These are phyloP conservation scores for Naganishia vishniacii DNA, from an alignment of 768 basidiomycete species.

Conservation along the genomic window DNA sequence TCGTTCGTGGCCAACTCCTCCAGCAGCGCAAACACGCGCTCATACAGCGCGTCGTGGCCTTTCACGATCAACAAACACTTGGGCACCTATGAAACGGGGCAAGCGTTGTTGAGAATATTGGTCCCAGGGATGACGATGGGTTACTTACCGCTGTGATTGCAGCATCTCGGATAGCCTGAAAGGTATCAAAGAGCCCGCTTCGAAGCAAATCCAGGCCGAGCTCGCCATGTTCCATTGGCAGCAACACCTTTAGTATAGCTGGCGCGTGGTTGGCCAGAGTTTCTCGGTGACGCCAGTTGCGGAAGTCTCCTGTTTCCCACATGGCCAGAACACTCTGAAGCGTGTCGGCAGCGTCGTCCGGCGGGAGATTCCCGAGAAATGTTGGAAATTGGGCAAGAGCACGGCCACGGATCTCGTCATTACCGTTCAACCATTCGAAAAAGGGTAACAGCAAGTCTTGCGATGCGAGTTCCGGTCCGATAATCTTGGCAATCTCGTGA, in stretches of 20 bases:
- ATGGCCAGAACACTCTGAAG: slow-evolving; percentile 42
- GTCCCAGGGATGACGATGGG: slow-evolving; percentile 23
- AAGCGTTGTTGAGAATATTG: background rate
- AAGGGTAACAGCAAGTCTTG: slow-evolving; percentile 66
- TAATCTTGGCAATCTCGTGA: slow-evolving; percentile 79
- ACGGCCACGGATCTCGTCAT: slow-evolving; percentile 68
- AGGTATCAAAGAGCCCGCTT: slow-evolving; percentile 65
- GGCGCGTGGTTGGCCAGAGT: slow-evolving; percentile 58
- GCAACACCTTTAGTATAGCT: slow-evolving; percentile 50
- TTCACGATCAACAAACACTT: slow-evolving; percentile 36
- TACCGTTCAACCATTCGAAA: slow-evolving; percentile 55
- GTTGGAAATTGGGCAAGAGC: slow-evolving; percentile 62
- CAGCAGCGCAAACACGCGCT: slow-evolving; percentile 35
- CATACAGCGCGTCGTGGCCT: slow-evolving; percentile 31
- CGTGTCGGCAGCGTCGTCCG: slow-evolving; percentile 50
- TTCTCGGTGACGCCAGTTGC: slow-evolving; percentile 76
- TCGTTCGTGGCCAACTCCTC: slow-evolving; percentile 53
- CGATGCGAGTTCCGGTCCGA: slow-evolving; percentile 64
- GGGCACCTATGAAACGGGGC: slow-evolving; percentile 34
- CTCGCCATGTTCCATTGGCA: slow-evolving; percentile 51
- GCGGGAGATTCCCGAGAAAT: slow-evolving; percentile 58
- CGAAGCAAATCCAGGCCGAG: slow-evolving; percentile 57
- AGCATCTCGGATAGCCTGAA: slow-evolving; percentile 77
- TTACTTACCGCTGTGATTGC: slow-evolving; percentile 62
- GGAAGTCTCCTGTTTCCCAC: slow-evolving; percentile 60